Evolutionary conservation across 2,329 filamentous ascomycete species (phyloP).

Genomic region (Phyllosticta citribraziliensis): DNA sequence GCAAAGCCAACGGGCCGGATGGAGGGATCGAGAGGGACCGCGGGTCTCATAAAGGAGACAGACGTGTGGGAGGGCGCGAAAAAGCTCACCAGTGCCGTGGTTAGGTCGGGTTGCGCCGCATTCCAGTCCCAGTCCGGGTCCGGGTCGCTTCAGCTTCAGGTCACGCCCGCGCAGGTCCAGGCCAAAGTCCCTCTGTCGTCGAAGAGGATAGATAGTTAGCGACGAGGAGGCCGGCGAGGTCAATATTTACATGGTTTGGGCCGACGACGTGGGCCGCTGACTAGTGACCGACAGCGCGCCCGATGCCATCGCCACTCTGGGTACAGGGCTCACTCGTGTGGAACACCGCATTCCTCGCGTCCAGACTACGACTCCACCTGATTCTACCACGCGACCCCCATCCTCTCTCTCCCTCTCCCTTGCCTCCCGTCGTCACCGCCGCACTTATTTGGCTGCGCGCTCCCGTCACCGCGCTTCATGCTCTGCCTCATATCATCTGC

Average conservation of each 20-base stretch:
- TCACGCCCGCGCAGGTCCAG: too few relatives aligned
- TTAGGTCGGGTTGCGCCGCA: background rate
- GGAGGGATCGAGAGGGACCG: background rate
- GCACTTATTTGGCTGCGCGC: background rate
- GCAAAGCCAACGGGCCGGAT: background rate
- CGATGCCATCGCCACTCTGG: background rate
- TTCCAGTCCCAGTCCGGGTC: background rate
- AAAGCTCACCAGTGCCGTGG: background rate
- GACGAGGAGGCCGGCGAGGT: background rate
- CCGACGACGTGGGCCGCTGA: background rate
- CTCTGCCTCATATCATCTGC: background rate
- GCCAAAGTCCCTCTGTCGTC: too few relatives aligned
- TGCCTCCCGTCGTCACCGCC: background rate
- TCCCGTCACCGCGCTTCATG: background rate
- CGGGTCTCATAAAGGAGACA: background rate
- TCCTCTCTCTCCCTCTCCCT: background rate
- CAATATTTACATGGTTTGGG: background rate
- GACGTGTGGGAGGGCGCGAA: background rate
- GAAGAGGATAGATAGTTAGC: too few relatives aligned
- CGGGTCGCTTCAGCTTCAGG: background rate
- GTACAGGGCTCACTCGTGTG: background rate
- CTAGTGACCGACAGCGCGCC: background rate
- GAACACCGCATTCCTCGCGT: too few relatives aligned
- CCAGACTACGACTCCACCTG: background rate
- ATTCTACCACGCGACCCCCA: background rate